Base-by-base conservation (phyloP, 768 basidiomycete species). In the Lactarius sanguifluus region DNA sequence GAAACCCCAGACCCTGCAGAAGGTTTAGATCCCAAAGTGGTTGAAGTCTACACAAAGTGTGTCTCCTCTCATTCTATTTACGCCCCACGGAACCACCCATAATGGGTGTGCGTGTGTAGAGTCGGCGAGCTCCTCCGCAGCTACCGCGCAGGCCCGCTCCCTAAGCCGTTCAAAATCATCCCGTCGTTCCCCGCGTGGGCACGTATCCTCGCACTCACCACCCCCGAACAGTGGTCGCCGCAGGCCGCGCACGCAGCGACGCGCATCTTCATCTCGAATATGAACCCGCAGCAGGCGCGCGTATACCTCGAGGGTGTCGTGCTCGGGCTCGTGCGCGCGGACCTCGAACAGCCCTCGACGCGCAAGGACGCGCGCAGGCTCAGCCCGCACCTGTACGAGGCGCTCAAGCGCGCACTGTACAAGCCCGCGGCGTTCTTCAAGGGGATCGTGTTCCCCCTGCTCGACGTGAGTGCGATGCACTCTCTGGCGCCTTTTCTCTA, bases 381-480 rank as follows among this genome's bases (percentile, higher is more conserved):
- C 65, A 90, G 93, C 74, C 90, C 93, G 18, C 97, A 99, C 67
- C 90, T 94, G 68, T 99, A 95, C 72, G 92, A 96, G 75, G 88
- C 89, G n/a, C 75, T 99, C 71, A 95, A 94, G 77, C 88, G 93
- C 71, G 85, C 93, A 5, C 77, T 98, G 65, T 98, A 96, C 77
- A 99, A 98, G 76, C 97, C 97, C 3, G 91, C 91, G 4, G 96
- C 97, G 1, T 98, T 98, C 76, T 98, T 98, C 83, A 98, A 99
- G 76, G 97, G 96, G 5, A 88, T 99, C 64, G 82, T 99, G 43
- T 98, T 99, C 76, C 97, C 97, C 0, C 81, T 99, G 76, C 83
- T 97, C 67, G 94, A 96, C 74, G 96, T 95, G 72, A 70, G 89
- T 74, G 32, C 25, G 7, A 5, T 41, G 40, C 25, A 65, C 28